These are phyloP conservation scores for Fusarium incarnatum DNA, from an alignment of 2,329 filamentous ascomycete genomes.

Conservation along the genomic window DNA sequence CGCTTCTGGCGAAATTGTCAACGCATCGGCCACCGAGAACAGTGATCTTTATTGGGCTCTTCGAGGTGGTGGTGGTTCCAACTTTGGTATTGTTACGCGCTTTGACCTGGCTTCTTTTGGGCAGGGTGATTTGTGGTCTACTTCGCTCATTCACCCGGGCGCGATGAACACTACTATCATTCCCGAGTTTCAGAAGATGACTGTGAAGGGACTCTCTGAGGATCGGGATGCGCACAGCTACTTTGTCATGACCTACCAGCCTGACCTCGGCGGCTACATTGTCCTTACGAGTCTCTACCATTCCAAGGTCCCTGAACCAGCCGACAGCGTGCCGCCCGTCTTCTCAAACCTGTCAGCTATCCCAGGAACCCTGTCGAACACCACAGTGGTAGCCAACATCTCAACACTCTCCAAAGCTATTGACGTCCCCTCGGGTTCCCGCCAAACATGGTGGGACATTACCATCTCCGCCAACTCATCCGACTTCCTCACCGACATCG, in stretches of 20 bases:
- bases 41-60: slow-evolving; percentile 24
- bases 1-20: slow-evolving; percentile 57
- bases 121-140: slow-evolving; percentile 48
- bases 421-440: neutral
- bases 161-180: slow-evolving; percentile 12
- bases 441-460: slow-evolving; percentile 6
- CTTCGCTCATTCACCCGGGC: slow-evolving; percentile 7
- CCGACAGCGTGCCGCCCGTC: neutral
- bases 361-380: neutral
- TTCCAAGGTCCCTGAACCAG: neutral
- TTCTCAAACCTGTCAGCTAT: neutral
- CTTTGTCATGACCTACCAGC: neutral
- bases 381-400: neutral
- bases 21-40: slow-evolving; percentile 7
- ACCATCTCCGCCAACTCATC: neutral
- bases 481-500: slow-evolving; percentile 43
- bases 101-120: slow-evolving; percentile 48
- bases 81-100: slow-evolving; percentile 39
- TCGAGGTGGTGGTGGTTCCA: slow-evolving; percentile 21
- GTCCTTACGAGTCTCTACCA: neutral
- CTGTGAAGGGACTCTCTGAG: neutral
- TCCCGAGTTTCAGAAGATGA: slow-evolving; percentile 33
- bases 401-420: neutral
- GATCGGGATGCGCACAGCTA: neutral
- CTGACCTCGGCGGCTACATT: neutral